Percentiles rank a stretch among this genome's conserved stretches.
These are phyloP conservation scores for Talaromyces funiculosus DNA, from an alignment of 2,329 filamentous ascomycete species.

Conservation along the genomic window DNA sequence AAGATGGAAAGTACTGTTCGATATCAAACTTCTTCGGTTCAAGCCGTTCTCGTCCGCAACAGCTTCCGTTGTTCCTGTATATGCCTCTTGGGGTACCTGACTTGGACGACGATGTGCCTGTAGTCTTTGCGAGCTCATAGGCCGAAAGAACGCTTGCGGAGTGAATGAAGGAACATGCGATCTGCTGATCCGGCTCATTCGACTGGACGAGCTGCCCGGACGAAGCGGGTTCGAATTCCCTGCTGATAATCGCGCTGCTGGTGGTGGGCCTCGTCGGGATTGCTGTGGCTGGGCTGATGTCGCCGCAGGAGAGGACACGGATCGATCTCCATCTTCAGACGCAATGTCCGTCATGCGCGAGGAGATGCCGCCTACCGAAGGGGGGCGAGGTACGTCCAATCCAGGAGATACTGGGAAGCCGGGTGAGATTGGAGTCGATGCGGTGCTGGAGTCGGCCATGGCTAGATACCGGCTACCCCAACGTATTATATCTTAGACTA, in stretches of 20 bases:
- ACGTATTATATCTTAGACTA: not conserved
- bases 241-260: constrained; percentile 30
- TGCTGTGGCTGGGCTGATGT: constrained; percentile 53
- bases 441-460: constrained; percentile 12
- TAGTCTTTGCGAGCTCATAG: constrained; percentile 92
- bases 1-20: constrained; percentile 44
- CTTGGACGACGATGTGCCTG: constrained; percentile 74
- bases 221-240: constrained; percentile 44
- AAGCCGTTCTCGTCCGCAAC: constrained; percentile 43
- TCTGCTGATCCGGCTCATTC: constrained; percentile 63
- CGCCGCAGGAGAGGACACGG: constrained; percentile 17
- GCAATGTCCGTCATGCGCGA: constrained; percentile 63
- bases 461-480: not conserved
- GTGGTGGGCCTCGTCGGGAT: constrained; percentile 50
- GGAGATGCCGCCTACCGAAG: constrained; percentile 50
- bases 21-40: constrained; percentile 55
- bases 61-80: constrained; percentile 34
- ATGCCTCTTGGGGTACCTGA: constrained; percentile 37
- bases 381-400: constrained; percentile 49
- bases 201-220: constrained; percentile 43
- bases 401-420: constrained; percentile 18
- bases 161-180: constrained; percentile 87
- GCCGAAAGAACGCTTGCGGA: constrained; percentile 86
- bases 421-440: constrained; percentile 10
- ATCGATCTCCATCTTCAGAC: constrained; percentile 48